A percentile compares a stretch with the other conserved stretches of the same genome.
Conservation (phyloP, 108 stramenopile genomes). For the Mediolabrus comicus region DNA sequence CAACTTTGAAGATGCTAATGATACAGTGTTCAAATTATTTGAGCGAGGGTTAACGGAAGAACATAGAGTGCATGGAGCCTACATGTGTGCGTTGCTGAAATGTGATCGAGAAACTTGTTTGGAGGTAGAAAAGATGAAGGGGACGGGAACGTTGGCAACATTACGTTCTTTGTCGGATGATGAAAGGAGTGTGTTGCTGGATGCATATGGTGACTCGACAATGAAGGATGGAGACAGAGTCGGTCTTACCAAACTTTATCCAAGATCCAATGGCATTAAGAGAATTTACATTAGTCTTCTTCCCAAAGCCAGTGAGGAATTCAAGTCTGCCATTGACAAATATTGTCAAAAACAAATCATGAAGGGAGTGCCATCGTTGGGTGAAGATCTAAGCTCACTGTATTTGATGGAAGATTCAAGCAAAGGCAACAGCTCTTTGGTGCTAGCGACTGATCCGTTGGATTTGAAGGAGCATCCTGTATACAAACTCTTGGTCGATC, state of each 20-base stretch:
- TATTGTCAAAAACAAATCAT: conserved; percentile 71
- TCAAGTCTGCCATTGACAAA: conserved; percentile 52
- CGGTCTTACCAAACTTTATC: conserved; percentile 46
- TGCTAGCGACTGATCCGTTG: conserved; percentile 67
- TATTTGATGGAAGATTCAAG: conserved; percentile 42
- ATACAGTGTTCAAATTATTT: conserved; percentile 61
- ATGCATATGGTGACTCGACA: conserved; percentile 56
- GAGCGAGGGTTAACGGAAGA: conserved; percentile 85
- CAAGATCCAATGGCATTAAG: conserved; percentile 56
- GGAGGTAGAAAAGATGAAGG: conserved; percentile 49
- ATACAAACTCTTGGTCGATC: conserved; percentile 52
- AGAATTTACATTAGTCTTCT: conserved; percentile 73
- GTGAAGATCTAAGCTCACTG: conserved; percentile 78
- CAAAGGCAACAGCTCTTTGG: conserved; percentile 11
- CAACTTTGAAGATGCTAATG: conserved; percentile 62
- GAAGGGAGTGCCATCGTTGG: conserved; percentile 90
- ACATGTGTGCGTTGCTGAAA: conserved; percentile 88
- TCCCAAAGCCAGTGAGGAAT: conserved; percentile 56
- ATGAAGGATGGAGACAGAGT: background rate
- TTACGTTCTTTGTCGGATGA: conserved; percentile 55
- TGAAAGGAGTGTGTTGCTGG: conserved; percentile 51
- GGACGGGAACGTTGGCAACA: conserved; percentile 69
- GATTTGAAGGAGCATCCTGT: conserved; percentile 65
- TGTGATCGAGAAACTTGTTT: conserved; percentile 43
- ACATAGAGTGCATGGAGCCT: conserved; percentile 85